Percentiles rank a stretch among this genome's conserved stretches.
Evolutionary conservation across 306 rosid genomes (phyloP).

Genomic region (Gillenia trifoliata): DNA sequence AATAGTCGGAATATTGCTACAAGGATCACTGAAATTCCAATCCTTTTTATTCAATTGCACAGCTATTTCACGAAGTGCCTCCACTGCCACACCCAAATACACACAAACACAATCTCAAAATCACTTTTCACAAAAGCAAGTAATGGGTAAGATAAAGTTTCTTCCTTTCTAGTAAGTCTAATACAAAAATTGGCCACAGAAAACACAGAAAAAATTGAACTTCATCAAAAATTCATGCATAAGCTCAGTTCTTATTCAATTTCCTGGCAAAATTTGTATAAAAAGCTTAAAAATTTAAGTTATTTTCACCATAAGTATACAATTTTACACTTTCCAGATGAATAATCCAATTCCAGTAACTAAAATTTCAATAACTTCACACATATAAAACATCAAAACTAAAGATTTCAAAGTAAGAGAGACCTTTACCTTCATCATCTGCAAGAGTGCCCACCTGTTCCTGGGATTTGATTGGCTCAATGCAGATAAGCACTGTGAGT

Average conservation of each 20-base stretch:
- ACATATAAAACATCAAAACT: neutral
- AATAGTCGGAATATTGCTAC: slow-evolving; percentile 12
- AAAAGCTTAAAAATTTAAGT: too few species aligned
- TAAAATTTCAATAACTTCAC: neutral
- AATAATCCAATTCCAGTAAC: neutral
- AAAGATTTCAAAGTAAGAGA: neutral
- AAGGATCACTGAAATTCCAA: slow-evolving; percentile 17
- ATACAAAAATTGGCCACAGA: neutral
- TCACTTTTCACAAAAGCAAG: neutral
- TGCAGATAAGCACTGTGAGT: neutral
- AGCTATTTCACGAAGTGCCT: slow-evolving; percentile 19
- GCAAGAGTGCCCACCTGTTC: slow-evolving; percentile 24
- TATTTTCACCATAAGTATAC: too few species aligned
- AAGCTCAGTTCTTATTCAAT: too few species aligned
- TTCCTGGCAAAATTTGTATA: neutral
- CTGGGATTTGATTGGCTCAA: slow-evolving; percentile 6
- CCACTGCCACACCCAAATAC: slow-evolving; percentile 13
- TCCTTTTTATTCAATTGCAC: slow-evolving; percentile 23
- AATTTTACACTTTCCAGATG: neutral
- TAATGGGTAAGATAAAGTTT: neutral
- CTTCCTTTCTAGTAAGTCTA: neutral
- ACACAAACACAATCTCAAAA: neutral
- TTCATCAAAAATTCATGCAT: neutral
- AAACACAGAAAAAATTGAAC: neutral
- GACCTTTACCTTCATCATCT: slow-evolving; percentile 12